Evolutionary conservation across 148 eudicot species (phyloP).

Genomic region (Polygonum maritimum): DNA sequence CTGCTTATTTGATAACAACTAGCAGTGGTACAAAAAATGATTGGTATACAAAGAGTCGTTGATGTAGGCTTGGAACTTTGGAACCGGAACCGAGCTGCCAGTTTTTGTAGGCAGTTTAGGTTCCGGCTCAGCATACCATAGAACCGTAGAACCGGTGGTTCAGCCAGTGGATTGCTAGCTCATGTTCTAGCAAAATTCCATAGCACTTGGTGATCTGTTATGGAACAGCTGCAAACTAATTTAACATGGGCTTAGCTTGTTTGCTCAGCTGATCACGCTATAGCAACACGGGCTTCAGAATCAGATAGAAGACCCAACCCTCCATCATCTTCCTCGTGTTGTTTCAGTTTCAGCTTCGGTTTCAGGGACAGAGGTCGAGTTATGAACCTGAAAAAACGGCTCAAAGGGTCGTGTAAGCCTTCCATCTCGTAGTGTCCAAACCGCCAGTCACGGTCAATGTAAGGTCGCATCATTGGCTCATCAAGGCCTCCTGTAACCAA

Average conservation of each 20-base stretch:
- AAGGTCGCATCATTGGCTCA: conserved; percentile 69
- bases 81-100: no score
- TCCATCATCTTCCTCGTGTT: conserved; percentile 26
- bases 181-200: neutral
- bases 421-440: conserved; percentile 98
- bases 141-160: no score
- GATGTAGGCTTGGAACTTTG: no score
- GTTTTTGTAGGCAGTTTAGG: no score
- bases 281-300: no score
- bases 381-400: conserved; percentile 53
- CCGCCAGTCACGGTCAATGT: conserved; percentile 75
- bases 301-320: conserved; percentile 29
- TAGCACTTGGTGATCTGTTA: neutral
- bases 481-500: conserved; percentile 75
- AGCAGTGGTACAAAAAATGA: no score
- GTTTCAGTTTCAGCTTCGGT: conserved; percentile 29
- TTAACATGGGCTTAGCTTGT: neutral
- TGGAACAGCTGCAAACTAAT: neutral
- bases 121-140: no score
- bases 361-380: conserved; percentile 34
- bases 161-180: no score
- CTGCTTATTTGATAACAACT: no score
- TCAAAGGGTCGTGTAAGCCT: conserved; percentile 80
- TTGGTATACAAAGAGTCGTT: no score
- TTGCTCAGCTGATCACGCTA: neutral